phyloP scores from a whole-genome alignment of 768 basidiomycete species.

The Lactarius hengduanensis region DNA sequence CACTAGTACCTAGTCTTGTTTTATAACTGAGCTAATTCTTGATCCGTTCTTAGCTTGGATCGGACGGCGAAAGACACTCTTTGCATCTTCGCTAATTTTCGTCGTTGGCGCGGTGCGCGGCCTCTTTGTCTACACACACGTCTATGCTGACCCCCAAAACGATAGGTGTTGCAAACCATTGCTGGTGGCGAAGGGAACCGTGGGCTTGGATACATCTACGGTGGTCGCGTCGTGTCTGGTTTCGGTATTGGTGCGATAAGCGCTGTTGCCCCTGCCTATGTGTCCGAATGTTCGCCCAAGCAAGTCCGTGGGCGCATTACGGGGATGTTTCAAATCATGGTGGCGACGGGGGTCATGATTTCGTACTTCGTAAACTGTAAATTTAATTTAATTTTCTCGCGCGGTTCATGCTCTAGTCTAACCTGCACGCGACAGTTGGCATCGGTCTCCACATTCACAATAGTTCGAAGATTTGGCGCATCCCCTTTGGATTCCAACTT shows the following conservation, averaged over 20 bases:
- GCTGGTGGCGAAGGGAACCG: constrained; percentile 52
- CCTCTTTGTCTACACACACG: constrained; percentile 3
- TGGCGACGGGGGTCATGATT: constrained; percentile 81
- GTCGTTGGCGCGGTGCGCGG: constrained; percentile 62
- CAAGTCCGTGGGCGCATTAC: constrained; percentile 84
- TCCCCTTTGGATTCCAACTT: constrained; percentile 74
- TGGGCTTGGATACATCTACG: constrained; percentile 70
- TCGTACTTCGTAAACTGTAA: constrained; percentile 79
- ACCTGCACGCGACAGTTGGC: constrained; percentile 45
- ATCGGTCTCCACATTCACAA: constrained; percentile 52
- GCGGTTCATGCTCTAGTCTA: neutral
- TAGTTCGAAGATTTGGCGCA: constrained; percentile 58
- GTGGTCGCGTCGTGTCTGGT: constrained; percentile 77
- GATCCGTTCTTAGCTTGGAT: constrained; percentile 46
- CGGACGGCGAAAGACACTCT: constrained; percentile 64
- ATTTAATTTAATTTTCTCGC: constrained; percentile 32
- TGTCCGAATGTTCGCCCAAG: constrained; percentile 86
- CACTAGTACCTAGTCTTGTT: neutral
- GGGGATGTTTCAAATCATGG: constrained; percentile 85
- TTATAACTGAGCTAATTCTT: neutral
- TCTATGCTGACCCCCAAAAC: neutral
- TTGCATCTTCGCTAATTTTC: constrained; percentile 64
- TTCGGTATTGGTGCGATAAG: constrained; percentile 81
- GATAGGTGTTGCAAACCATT: constrained; percentile 67
- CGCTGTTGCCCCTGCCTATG: constrained; percentile 81